Conservation (phyloP, 768 basidiomycete genomes). For the Rhodotorula graminis region DNA sequence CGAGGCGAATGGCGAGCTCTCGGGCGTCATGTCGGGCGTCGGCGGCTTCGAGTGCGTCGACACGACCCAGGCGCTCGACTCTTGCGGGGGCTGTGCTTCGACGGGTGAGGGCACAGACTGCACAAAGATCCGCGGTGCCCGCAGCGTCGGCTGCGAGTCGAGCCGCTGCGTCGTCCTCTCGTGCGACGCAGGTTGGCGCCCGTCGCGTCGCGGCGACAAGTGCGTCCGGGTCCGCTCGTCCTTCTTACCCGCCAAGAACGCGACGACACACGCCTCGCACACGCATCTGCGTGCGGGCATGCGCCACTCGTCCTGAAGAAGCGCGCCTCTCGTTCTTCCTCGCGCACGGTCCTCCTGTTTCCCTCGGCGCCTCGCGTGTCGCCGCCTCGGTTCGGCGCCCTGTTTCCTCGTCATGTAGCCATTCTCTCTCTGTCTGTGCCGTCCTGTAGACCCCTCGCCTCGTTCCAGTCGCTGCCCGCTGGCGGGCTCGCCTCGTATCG, state of each 20-base stretch:
- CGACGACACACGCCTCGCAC: constrained; percentile 5
- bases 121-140: constrained; percentile 59
- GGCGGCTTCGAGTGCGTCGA: constrained; percentile 52
- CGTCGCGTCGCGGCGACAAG: constrained; percentile 6
- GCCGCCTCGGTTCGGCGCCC: not conserved
- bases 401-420: no score
- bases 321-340: not conserved
- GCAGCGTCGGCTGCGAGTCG: constrained; percentile 44
- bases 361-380: no score
- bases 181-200: constrained; percentile 39
- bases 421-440: no score
- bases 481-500: no score
- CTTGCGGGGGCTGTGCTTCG: constrained; percentile 70
- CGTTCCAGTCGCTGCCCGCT: not conserved
- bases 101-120: constrained; percentile 66
- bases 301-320: not conserved
- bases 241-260: not conserved
- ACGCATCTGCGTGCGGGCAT: not conserved
- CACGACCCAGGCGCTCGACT: constrained; percentile 58
- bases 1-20: constrained; percentile 5
- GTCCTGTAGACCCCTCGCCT: not conserved
- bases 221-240: constrained; percentile 17
- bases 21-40: constrained; percentile 14
- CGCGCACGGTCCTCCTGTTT: no score
- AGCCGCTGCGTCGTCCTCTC: constrained; percentile 51